Evolutionary conservation across 495 filamentous ascomycete species (phyloP), one percentile per base, ranked within the genome.

Genomic region (Daldinia childiae): DNA sequence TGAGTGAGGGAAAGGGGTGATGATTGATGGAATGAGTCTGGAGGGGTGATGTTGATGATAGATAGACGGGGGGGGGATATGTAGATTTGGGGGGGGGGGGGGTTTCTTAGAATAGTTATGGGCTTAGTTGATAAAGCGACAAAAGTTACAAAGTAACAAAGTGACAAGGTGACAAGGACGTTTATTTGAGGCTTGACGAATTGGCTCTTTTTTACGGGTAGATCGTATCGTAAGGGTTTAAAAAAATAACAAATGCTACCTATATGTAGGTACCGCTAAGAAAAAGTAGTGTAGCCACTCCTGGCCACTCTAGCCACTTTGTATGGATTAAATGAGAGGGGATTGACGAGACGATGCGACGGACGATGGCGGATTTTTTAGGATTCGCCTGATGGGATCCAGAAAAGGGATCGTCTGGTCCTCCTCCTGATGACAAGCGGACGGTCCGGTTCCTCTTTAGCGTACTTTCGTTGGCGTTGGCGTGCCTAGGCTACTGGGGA

Each of bases 391-490:
- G 63, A 59, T 48, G 50, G 41, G 50, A 54, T 57, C 56, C 57
- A 59, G 75, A 69, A 71, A 71, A 66, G 62, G 65, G 65, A 71
- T 74, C 66, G 61, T 54, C 50, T 48, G 43, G 43, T 48, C 43
- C 43, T 48, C 21, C 21, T 21, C 43, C 43, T 48, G 50, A 54
- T 54, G 50, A 54, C 24, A 54, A 54, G 50, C 68, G 62, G 58
- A 34, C 27, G 56, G 50, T 71, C 54, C 43, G 62, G 50, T 66
- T 69, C 52, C 34, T 48, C 27, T 62, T 60, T 68, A 61, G 64
- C 58, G 64, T 67, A 14, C 32, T 56, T 34, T 58, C 57, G 32
- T 38, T 66, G 41, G 54, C 57, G 32, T 38, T 66, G 41, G 54
- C 54, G 26, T 19, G 41, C 30, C 63, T 60, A 58, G 34, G 56